Base-by-base conservation (phyloP, 441 rosid genomes). In the Croton setiger region DNA sequence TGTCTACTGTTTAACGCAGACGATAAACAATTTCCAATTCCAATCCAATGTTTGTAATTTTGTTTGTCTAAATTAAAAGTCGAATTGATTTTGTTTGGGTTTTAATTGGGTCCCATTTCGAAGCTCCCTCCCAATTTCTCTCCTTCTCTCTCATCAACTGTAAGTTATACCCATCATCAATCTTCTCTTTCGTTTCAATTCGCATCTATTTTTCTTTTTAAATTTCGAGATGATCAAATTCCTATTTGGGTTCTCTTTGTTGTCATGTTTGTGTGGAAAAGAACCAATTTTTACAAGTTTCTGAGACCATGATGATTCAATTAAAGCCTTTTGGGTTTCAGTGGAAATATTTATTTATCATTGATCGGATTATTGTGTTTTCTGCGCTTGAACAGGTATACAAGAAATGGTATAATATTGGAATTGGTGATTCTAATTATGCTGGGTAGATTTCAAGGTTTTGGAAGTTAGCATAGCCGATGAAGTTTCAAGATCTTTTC, bases 401-500 rank as follows among this genome's bases (percentile, higher is more conserved):
- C 11, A 60, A 4, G 11, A 27, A 54, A 47, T 63, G 43, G 43
- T 39, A 37, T 60, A 66, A 55, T n/a, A 21, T 56, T 45, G 53
- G 54, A 54, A 53, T 63, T 49, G 69, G 70, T n/a, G 33, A 47
- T 47, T 27, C 23, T 61, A 39, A 64, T 62, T 48, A 66, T 71
- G 69, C 12, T 63, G 53, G 56, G 27, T 37, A 10, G 67, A 61
- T 45, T 33, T 56, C 36, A 60, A 54, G 7, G 5, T 17, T n/a
- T 55, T 27, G 62, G 69, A 65, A 70, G 72, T 64, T 70, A 65
- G 80, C 52, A 17, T 54, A 64, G 77, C 83, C 71, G 74, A 90
- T 87, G 97, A 86, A 72, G 83, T 80, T 74, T 76, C 79, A 18
- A 71, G 80, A 82, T 74, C 69, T 84, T 67, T 5, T 72, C 44